A percentile compares a stretch with the other conserved stretches of the same genome.
These are phyloP conservation scores for Leccinum variicolor DNA, from an alignment of 768 basidiomycete genomes.

Conservation along the genomic window DNA sequence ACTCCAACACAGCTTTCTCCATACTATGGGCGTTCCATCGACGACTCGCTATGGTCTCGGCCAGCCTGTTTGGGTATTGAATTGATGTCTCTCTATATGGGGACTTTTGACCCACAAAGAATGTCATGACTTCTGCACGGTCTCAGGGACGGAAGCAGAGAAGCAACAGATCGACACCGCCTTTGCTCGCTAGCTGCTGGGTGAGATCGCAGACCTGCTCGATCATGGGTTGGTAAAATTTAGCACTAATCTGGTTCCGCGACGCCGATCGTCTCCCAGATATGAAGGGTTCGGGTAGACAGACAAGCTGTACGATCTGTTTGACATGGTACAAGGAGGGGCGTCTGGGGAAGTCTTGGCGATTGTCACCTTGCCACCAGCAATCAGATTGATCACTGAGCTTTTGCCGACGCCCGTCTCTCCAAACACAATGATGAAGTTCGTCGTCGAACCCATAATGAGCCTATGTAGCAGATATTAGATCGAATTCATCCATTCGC, in stretches of 20 bases:
- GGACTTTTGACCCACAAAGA: background rate
- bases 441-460: background rate
- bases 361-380: background rate
- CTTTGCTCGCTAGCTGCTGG: background rate
- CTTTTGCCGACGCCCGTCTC: background rate
- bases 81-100: too few relatives aligned
- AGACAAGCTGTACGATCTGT: background rate
- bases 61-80: too few relatives aligned
- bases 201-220: background rate
- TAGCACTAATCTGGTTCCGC: background rate
- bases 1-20: too few relatives aligned
- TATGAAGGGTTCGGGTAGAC: background rate
- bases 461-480: background rate
- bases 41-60: too few relatives aligned
- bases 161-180: background rate
- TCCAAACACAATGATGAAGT: background rate
- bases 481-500: background rate
- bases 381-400: background rate
- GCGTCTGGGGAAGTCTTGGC: background rate
- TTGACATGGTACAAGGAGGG: background rate
- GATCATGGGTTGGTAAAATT: background rate
- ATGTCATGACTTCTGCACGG: background rate
- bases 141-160: background rate
- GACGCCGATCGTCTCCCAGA: background rate
- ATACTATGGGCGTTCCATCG: too few relatives aligned